Evolutionary conservation across 306 rosid species (phyloP), one percentile per base, ranked within the genome.

Genomic region (Rosa chinensis): DNA sequence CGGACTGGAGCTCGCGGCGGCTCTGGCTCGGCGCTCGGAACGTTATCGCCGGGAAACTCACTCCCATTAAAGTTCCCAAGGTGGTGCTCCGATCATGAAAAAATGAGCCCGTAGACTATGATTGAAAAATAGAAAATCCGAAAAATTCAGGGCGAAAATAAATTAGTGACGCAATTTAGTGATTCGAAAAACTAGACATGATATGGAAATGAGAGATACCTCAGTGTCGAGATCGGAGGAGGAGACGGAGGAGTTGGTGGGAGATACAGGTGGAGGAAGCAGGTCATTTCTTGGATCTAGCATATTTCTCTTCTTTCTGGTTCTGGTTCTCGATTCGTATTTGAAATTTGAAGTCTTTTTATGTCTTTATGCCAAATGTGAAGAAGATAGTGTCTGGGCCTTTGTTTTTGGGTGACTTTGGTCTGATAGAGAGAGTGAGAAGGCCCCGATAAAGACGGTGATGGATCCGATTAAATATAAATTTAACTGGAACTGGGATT

Each of bases 201-300:
- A 2, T 21, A n/a, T 12, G 55, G 59, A 5, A 18, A 43, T 1
- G 56, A 71, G 44, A 6, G 9, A 11, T 39, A 87, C 93, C 93
- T 89, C 90, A 7, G 99, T 95, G 89, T 93, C 99, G 82, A 95
- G 94, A 93, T 95, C 98, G 89, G 99, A 95, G 75, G 99, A 95
- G 70, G 98, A 93, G 70, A 95, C 78, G 80, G 98, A 95, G 42
- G 99, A 95, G 71, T 88, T 90, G 53, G 97, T 84, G 14, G 99
- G 99, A 40, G 99, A 95, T 4, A 94, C 87, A 40, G 96, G 98
- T 20, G 94, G 90, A 21, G 98, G 98, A 42, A 92, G 85, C 85
- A 95, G 81, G 53, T 91, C 93, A 76, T 79, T 74, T 39, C 92
- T 90, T 52, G 98, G 98, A 89, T 95, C 93, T 68, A 90, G 77